Conservation (phyloP, 2,329 filamentous ascomycete genomes). For the Apiospora sp. region DNA sequence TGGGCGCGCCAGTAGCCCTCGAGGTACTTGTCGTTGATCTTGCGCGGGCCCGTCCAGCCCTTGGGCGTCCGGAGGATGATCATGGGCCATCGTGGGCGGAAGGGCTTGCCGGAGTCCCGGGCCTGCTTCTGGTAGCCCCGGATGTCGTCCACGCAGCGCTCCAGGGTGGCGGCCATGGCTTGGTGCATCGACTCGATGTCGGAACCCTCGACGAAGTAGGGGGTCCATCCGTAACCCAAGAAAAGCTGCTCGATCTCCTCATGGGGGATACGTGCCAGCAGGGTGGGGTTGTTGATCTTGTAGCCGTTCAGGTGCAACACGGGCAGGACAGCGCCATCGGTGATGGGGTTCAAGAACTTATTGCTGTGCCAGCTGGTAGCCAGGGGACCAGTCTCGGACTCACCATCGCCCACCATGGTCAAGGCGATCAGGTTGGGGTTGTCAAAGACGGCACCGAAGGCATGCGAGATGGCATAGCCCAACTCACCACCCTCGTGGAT, state of each 20-base stretch:
- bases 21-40: constrained; percentile 74
- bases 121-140: constrained; percentile 73
- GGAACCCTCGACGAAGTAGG: constrained; percentile 81
- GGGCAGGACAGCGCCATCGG: constrained; percentile 79
- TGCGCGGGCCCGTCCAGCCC: constrained; percentile 80
- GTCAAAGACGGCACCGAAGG: constrained; percentile 80
- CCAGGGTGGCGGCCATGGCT: constrained; percentile 80
- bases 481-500: constrained; percentile 83
- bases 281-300: constrained; percentile 83
- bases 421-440: constrained; percentile 77
- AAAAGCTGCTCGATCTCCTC: constrained; percentile 76
- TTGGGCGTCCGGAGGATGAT: constrained; percentile 80
- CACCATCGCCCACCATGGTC: constrained; percentile 82
- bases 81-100: constrained; percentile 81
- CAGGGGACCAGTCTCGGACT: constrained; percentile 81
- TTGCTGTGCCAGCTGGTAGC: constrained; percentile 84
- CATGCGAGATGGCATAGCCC: constrained; percentile 82
- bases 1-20: constrained; percentile 83
- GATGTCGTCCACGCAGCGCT: constrained; percentile 76
- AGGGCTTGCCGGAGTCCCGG: constrained; percentile 72
- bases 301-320: constrained; percentile 84
- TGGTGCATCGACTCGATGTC: constrained; percentile 81
- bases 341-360: constrained; percentile 83
- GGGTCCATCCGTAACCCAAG: constrained; percentile 78
- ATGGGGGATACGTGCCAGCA: constrained; percentile 77